These are phyloP conservation scores for Epicoccum sorghinum DNA, from an alignment of 2,329 filamentous ascomycete genomes.

Conservation along the genomic window DNA sequence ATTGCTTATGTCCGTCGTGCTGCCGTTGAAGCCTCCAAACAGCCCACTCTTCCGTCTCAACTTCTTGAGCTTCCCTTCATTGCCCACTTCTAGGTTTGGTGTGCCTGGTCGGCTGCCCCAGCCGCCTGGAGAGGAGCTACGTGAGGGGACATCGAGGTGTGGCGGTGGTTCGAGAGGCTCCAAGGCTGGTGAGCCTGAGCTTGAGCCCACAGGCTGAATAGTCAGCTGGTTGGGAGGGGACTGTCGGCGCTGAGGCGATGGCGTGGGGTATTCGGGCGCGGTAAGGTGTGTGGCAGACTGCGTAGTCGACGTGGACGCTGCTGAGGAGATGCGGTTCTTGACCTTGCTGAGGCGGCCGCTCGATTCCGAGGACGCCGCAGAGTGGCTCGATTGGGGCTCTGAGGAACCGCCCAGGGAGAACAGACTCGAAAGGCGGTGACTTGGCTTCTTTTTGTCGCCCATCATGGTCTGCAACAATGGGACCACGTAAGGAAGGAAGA, in stretches of 20 bases:
- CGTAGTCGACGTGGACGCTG: constrained; percentile 10
- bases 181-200: constrained; percentile 21
- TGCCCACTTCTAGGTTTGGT: constrained; percentile 21
- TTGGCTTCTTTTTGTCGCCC: constrained; percentile 41
- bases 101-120: constrained; percentile 32
- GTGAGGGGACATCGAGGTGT: constrained; percentile 33
- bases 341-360: constrained; percentile 38
- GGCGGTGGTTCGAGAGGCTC: constrained; percentile 39
- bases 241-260: constrained; percentile 24
- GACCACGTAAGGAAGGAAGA: not conserved
- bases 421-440: constrained; percentile 42
- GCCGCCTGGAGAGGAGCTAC: constrained; percentile 34
- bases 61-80: constrained; percentile 38
- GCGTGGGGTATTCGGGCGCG: constrained; percentile 40
- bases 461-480: constrained; percentile 14
- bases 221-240: constrained; percentile 27
- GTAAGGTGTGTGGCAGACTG: constrained; percentile 29
- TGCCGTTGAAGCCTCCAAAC: constrained; percentile 36
- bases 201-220: constrained; percentile 32
- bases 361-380: constrained; percentile 36
- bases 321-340: constrained; percentile 41
- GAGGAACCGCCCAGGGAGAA: constrained; percentile 34
- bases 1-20: constrained; percentile 24
- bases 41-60: constrained; percentile 44
- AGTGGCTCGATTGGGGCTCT: constrained; percentile 23